Conservation (phyloP, 495 filamentous ascomycete species). For the Talaromyces proteolyticus region DNA sequence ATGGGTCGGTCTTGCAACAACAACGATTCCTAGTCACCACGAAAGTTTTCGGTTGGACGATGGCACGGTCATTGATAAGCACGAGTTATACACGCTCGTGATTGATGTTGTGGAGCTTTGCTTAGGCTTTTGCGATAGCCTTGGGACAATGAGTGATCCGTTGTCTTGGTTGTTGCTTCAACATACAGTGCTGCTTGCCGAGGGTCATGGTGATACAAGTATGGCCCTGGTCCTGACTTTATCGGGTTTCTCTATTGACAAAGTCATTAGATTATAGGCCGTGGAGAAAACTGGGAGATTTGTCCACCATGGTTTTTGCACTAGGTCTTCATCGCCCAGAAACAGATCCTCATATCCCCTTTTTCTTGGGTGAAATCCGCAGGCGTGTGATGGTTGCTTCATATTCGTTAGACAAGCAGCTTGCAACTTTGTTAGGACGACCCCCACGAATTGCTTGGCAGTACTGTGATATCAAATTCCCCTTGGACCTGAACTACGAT, state of each 20-base stretch:
- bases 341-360: conserved; percentile 16
- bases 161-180: conserved; percentile 1
- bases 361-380: conserved; percentile 32
- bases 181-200: background rate
- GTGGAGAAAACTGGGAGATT: conserved; percentile 7
- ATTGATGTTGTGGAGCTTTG: background rate
- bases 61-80: background rate
- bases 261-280: conserved; percentile 3
- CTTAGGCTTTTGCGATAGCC: background rate
- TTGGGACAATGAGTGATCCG: conserved; percentile 1
- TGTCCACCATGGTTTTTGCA: conserved; percentile 16
- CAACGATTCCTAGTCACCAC: background rate
- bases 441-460: conserved; percentile 38
- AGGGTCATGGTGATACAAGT: background rate
- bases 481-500: conserved; percentile 38
- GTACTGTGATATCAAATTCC: conserved; percentile 38
- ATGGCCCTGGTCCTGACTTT: background rate
- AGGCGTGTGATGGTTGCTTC: conserved; percentile 35
- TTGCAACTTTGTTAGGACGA: conserved; percentile 36
- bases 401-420: conserved; percentile 32
- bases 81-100: background rate
- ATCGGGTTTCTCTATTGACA: background rate
- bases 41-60: background rate
- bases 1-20: background rate
- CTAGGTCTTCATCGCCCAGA: conserved; percentile 40